These are phyloP conservation scores for Polychytrium aggregatum DNA, from an alignment of 192 early-diverging fungal species.

Conservation along the genomic window DNA sequence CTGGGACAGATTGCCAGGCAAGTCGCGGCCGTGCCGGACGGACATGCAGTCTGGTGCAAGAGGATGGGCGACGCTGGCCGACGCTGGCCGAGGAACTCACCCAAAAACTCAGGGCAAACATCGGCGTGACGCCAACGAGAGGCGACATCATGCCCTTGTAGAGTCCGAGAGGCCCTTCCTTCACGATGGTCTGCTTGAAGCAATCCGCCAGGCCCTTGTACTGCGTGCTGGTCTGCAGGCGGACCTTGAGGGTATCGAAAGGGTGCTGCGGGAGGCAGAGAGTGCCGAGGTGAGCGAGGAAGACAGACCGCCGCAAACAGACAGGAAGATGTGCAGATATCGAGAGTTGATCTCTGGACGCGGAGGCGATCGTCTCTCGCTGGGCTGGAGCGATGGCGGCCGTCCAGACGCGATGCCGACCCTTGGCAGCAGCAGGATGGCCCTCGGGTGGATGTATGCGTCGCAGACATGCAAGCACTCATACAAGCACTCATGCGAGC, in stretches of 20 bases:
- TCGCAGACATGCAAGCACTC: not conserved
- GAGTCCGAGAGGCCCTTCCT: constrained; percentile 81
- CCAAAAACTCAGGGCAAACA: constrained; percentile 93
- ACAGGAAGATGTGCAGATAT: not conserved
- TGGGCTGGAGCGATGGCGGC: not conserved
- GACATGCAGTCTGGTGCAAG: not conserved
- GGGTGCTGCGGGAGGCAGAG: constrained; percentile 15
- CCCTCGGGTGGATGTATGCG: not conserved
- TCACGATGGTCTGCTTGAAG: constrained; percentile 79
- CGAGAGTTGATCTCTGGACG: not conserved
- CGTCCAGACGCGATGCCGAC: not conserved
- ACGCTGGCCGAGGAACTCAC: constrained; percentile 15
- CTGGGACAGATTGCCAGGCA: not conserved
- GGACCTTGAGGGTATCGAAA: constrained; percentile 79
- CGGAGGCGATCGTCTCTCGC: too few relatives aligned
- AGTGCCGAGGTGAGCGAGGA: not conserved
- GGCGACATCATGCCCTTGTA: constrained; percentile 95
- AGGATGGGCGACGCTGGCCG: too few relatives aligned
- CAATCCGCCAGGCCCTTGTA: constrained; percentile 87
- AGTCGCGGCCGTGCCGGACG: not conserved
- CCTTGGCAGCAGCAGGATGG: not conserved
- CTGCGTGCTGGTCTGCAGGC: constrained; percentile 81
- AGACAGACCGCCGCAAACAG: not conserved
- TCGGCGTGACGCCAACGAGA: constrained; percentile 86
- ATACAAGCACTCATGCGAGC: not conserved